Evolutionary conservation across 202 grass and related monocot genomes (phyloP).

Genomic region (Carex arenaria): DNA sequence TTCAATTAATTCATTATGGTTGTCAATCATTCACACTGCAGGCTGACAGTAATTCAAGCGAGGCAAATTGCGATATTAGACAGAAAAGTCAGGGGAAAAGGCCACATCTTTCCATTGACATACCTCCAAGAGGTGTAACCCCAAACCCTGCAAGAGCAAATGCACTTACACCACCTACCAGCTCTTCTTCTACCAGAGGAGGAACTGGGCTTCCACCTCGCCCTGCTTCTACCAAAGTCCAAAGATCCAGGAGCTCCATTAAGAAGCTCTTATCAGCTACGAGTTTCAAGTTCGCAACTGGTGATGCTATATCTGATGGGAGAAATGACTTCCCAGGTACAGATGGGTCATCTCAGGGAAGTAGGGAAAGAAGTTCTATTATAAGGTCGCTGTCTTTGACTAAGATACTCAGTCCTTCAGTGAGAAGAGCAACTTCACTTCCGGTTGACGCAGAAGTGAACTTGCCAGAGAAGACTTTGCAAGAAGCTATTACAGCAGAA

Average conservation of each 20-base stretch:
- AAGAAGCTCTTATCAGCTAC: constrained; percentile 45
- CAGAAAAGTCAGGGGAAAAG: constrained; percentile 16
- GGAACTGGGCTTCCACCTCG: constrained; percentile 24
- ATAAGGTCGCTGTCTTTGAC: constrained; percentile 40
- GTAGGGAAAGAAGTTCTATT: constrained; percentile 29
- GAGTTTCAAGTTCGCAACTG: constrained; percentile 53
- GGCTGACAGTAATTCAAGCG: neutral
- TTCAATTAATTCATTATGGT: neutral
- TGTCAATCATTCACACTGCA: neutral
- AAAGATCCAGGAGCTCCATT: constrained; percentile 27
- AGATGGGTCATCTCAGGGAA: constrained; percentile 18
- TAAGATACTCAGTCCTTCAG: constrained; percentile 45
- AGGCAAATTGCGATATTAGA: constrained; percentile 5
- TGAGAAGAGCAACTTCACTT: constrained; percentile 49
- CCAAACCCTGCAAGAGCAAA: constrained; percentile 22
- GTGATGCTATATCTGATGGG: constrained; percentile 9
- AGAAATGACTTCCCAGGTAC: constrained; percentile 10
- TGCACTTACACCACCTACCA: constrained; percentile 6
- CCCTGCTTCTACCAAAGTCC: constrained; percentile 45
- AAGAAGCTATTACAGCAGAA: constrained; percentile 1
- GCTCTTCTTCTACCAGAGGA: constrained; percentile 10
- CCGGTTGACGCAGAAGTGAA: constrained; percentile 22
- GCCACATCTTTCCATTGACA: constrained; percentile 56
- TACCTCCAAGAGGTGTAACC: constrained; percentile 27
- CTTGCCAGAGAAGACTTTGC: neutral